phyloP scores from a whole-genome alignment of 805 yeast genomes.

The Lachancea dasiensis region DNA sequence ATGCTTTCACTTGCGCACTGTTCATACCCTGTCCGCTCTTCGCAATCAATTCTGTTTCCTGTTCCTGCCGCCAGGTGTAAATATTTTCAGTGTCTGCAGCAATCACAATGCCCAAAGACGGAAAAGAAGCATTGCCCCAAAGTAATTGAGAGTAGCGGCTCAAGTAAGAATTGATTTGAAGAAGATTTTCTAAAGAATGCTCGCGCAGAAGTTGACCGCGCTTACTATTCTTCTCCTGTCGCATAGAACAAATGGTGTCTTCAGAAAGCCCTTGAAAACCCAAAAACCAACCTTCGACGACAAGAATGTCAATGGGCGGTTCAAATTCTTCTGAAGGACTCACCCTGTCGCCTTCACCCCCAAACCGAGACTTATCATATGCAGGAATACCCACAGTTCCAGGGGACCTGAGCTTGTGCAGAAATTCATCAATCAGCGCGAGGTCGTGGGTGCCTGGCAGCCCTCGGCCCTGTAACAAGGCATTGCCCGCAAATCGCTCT shows the following conservation, averaged over 20 bases:
- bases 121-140: constrained; percentile 43
- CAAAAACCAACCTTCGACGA: constrained; percentile 93
- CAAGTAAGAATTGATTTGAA: constrained; percentile 48
- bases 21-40: constrained; percentile 71
- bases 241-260: not conserved
- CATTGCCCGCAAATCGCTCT: constrained; percentile 38
- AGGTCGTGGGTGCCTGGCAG: constrained; percentile 93
- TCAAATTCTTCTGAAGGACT: constrained; percentile 26
- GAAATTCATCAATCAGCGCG: constrained; percentile 17
- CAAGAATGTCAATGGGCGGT: constrained; percentile 51
- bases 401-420: constrained; percentile 13
- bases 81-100: constrained; percentile 55
- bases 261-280: constrained; percentile 49
- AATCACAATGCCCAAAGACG: constrained; percentile 58
- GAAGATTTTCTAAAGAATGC: constrained; percentile 27
- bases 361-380: constrained; percentile 69
- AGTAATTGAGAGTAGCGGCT: constrained; percentile 40
- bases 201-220: constrained; percentile 20
- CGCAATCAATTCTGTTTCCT: constrained; percentile 31
- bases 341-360: constrained; percentile 77
- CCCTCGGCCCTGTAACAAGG: constrained; percentile 71
- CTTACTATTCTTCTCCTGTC: constrained; percentile 9
- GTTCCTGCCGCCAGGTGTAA: constrained; percentile 72
- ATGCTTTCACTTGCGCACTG: constrained; percentile 56
- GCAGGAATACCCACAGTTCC: constrained; percentile 41